Evolutionary conservation across 129 eudicot genomes (phyloP), one percentile per base, ranked within the genome.

Genomic region (Lactuca sativa): DNA sequence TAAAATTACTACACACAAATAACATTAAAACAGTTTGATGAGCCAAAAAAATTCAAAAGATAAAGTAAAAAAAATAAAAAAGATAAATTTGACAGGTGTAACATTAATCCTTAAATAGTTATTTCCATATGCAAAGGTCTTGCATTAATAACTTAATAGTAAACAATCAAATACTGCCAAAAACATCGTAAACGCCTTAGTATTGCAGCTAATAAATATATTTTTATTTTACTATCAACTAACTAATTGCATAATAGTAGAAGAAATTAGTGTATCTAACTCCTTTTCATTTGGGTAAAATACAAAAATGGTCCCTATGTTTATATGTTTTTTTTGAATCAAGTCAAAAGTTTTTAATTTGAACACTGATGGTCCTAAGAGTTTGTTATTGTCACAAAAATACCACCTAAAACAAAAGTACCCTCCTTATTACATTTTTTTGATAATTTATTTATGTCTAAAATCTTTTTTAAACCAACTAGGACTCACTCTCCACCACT

Each of bases 151-250:
- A 53, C 8, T 3, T 13, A 52, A 58, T 47, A 55, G 54, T 44
- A 65, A 56, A 33, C 38, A 69, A 52, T 54, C 60, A 16, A 12
- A 69, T 77, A 69, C 81, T 13, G 64, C 76, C 76, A 77, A 69
- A 69, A 76, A 76, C 80, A 76, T 76, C 62, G 75, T 76, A 14
- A 76, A 54, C 56, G 38, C 51, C 80, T 40, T 25, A 25, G 40
- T 41, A 34, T 58, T 75, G 75, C 80, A 76, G 71, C 75, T 69
- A 76, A 67, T 75, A 75, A 41, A 67, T 67, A 43, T 51, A 25
- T 18, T 57, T 37, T 57, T 55, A 41, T 31, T 56, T 55, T 65
- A 66, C 61, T 60, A 61, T 9, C 44, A 44, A 44, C 13, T 30
- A 34, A 40, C 15, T 12, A 14, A 59, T 48, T 67, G 47, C 66